These are phyloP conservation scores for Haplosporangium sp. DNA, from an alignment of 371 early-diverging fungal genomes.

Conservation along the genomic window DNA sequence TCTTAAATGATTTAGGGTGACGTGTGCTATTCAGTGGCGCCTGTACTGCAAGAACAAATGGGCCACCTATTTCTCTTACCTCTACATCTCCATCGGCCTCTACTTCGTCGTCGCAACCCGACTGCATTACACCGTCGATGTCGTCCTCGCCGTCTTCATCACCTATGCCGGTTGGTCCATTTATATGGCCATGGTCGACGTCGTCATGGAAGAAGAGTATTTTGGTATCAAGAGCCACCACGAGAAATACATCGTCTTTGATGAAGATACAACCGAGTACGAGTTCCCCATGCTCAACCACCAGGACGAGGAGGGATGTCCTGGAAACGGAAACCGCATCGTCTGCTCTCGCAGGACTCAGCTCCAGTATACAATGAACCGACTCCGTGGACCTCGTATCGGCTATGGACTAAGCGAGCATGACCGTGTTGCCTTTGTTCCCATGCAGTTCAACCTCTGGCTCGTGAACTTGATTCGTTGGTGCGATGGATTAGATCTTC, in stretches of 20 bases:
- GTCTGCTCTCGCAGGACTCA: constrained; percentile 12
- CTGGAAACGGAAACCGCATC: neutral
- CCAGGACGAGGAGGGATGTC: constrained; percentile 12
- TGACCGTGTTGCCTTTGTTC: constrained; percentile 51
- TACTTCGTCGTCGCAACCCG: constrained; percentile 71
- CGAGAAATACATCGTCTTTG: constrained; percentile 41
- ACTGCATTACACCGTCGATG: constrained; percentile 80
- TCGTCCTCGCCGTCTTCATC: constrained; percentile 75
- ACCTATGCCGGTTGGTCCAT: constrained; percentile 57
- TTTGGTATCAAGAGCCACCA: constrained; percentile 41
- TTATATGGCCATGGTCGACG: constrained; percentile 55
- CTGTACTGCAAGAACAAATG: constrained; percentile 66
- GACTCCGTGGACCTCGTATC: constrained; percentile 46
- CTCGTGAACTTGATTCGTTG: constrained; percentile 40
- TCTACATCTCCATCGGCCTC: constrained; percentile 63
- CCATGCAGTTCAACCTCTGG: constrained; percentile 52
- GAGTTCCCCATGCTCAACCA: too few relatives aligned
- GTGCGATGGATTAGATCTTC: constrained; percentile 57
- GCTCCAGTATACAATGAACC: constrained; percentile 27
- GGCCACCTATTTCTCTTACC: constrained; percentile 63
- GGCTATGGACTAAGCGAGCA: constrained; percentile 48
- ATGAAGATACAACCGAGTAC: constrained; percentile 12
- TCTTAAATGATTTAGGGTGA: constrained; percentile 10
- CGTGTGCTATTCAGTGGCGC: constrained; percentile 73
- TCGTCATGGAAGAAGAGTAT: constrained; percentile 55